Evolutionary conservation across 139 green algal species (phyloP).

Genomic region (Pleodorina starrii): DNA sequence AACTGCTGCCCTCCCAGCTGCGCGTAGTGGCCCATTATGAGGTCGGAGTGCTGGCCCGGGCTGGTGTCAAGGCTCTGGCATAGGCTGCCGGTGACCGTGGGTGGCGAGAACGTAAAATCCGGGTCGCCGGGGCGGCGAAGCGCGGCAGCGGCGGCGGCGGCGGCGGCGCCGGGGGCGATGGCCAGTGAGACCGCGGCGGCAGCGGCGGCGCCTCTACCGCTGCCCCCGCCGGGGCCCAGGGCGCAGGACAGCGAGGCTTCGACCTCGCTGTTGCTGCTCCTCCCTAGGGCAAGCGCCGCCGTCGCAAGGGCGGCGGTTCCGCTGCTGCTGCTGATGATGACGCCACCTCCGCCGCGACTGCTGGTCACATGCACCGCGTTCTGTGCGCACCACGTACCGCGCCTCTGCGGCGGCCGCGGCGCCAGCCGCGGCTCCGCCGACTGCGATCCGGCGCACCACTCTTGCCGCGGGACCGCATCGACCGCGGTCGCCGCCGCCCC

Average conservation of each 20-base stretch:
- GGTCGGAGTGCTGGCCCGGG: not conserved
- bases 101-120: slow-evolving; percentile 24
- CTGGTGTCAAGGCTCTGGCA: not conserved
- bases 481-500: not conserved
- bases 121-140: not conserved
- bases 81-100: not conserved
- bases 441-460: not conserved
- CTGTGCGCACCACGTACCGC: not conserved
- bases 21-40: not conserved
- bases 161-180: not conserved
- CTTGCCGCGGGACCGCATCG: not conserved
- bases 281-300: not conserved
- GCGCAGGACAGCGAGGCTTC: not conserved
- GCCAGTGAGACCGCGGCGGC: too few relatives aligned
- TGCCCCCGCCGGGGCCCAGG: not conserved
- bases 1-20: not conserved
- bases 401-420: too few relatives aligned
- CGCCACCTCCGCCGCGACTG: not conserved
- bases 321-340: not conserved
- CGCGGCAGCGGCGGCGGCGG: not conserved
- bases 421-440: not conserved
- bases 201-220: slow-evolving; percentile 3
- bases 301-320: not conserved
- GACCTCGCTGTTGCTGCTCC: not conserved
- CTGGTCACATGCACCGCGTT: not conserved